These are phyloP conservation scores for Lachnellula hyalina DNA, from an alignment of 2,329 filamentous ascomycete genomes.

Conservation along the genomic window DNA sequence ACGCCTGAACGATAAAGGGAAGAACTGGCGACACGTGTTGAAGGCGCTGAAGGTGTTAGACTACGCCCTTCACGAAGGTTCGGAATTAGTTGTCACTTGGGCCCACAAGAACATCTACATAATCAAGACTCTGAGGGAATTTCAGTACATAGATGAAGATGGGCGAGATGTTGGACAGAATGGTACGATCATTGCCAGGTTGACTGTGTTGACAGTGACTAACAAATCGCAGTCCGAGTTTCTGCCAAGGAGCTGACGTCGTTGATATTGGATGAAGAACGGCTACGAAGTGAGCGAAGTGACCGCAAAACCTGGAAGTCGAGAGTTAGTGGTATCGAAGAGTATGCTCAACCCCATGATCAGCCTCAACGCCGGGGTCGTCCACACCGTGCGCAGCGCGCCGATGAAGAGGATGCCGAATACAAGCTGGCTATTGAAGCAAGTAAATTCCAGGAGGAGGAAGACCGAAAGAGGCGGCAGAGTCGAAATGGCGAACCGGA, in stretches of 20 bases:
- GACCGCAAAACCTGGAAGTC: constrained; percentile 97
- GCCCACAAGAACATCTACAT: constrained; percentile 97
- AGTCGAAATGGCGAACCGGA: constrained; percentile 48
- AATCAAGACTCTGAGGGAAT: constrained; percentile 96
- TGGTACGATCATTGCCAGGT: constrained; percentile 50
- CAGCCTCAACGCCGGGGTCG: constrained; percentile 41
- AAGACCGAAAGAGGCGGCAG: constrained; percentile 72
- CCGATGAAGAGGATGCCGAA: constrained; percentile 83
- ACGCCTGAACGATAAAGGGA: constrained; percentile 96
- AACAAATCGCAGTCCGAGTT: constrained; percentile 66
- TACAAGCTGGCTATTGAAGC: constrained; percentile 88
- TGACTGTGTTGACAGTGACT: neutral
- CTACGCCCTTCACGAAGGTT: constrained; percentile 96
- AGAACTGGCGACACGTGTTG: constrained; percentile 98
- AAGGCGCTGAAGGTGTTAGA: constrained; percentile 97
- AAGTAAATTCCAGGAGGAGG: constrained; percentile 91
- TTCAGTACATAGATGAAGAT: constrained; percentile 94
- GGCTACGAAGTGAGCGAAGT: constrained; percentile 80
- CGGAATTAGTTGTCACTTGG: constrained; percentile 95
- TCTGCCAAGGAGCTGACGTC: constrained; percentile 94
- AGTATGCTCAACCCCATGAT: constrained; percentile 52
- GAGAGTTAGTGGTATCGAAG: constrained; percentile 87
- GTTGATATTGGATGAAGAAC: constrained; percentile 88
- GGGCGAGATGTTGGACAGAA: constrained; percentile 94
- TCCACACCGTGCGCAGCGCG: constrained; percentile 44